These are phyloP conservation scores for Cystoderma amianthinum DNA, from an alignment of 768 basidiomycete species.

Conservation along the genomic window DNA sequence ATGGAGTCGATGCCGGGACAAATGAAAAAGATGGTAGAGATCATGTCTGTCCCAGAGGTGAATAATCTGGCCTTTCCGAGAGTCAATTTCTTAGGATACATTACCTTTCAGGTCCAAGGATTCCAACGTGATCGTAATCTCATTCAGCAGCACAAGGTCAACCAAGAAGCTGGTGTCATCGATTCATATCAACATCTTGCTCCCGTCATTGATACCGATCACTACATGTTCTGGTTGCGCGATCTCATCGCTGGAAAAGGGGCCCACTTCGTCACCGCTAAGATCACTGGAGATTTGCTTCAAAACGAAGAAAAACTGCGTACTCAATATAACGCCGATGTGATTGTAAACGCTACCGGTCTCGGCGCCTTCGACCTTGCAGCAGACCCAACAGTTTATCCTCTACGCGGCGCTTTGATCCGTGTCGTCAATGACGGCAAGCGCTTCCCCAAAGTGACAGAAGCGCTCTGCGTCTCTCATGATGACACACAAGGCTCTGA, in stretches of 20 bases:
- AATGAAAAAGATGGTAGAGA: constrained; percentile 21
- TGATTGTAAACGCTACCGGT: constrained; percentile 29
- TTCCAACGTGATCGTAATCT: constrained; percentile 15
- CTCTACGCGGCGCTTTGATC: constrained; percentile 28
- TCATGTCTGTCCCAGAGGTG: constrained; percentile 6
- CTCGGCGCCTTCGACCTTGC: constrained; percentile 23
- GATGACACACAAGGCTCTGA: constrained; percentile 16
- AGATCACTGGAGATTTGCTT: constrained; percentile 22
- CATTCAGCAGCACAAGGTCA: constrained; percentile 17
- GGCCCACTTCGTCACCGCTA: constrained; percentile 17
- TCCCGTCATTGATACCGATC: constrained; percentile 29
- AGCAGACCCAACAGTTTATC: constrained; percentile 23
- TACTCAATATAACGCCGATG: constrained; percentile 16
- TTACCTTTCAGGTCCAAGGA: constrained; percentile 12
- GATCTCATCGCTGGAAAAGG: constrained; percentile 18
- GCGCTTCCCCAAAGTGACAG: constrained; percentile 23
- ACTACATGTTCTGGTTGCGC: constrained; percentile 24
- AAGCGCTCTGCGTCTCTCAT: constrained; percentile 23
- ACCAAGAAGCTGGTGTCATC: constrained; percentile 19
- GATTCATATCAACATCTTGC: constrained; percentile 26
- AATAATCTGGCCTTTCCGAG: background rate
- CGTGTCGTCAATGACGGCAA: constrained; percentile 26
- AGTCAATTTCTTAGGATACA: background rate
- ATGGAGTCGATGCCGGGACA: constrained; percentile 18
- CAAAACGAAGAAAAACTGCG: constrained; percentile 16